Evolutionary conservation across 331 rosid species (phyloP), one percentile per base, ranked within the genome.

Genomic region (Arachis monticola): DNA sequence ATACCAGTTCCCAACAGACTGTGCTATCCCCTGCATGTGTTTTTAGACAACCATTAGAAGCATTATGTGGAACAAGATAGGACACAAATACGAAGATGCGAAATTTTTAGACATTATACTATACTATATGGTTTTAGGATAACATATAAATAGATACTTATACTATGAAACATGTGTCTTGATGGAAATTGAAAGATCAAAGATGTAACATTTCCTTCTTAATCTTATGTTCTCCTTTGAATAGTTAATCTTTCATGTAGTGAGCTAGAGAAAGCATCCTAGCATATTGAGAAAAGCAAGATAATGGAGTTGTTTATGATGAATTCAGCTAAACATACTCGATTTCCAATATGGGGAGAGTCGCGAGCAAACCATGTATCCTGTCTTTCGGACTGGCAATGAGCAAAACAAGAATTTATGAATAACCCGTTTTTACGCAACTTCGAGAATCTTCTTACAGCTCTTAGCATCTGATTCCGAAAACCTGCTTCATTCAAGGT

Each of bases 351-450:
- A 17, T 78, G 83, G 74, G 98, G 98, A 73, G 97, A 93, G 79
- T 89, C 83, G 32, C 67, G 77, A 46, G 97, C 88, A 77, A 83
- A 85, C 98, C 98, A 93, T 0, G 98, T 93, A 64, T 93, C 98
- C 83, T 93, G 98, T 76, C 96, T 89, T 83, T 93, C 98, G 44
- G 97, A 79, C 79, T 93, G 98, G 82, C 98, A 93, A 82, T 93
- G 97, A 30, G 98, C 88, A 6, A 93, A 93, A 69, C 96, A 93
- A 2, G 98, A 91, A 76, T 93, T 93, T 75, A 93, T 87, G 90
- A 93, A 93, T 31, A 88, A 61, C 61, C 98, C 97, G 12, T 89
- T 93, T 82, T 84, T 80, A 31, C 46, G 76, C 60, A 85, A 82
- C 81, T 67, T 17, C 38, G 88, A 85, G 87, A 93, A 90, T 66